phyloP scores from a whole-genome alignment of 768 basidiomycete species.

The Cystofilobasidium capitatum region DNA sequence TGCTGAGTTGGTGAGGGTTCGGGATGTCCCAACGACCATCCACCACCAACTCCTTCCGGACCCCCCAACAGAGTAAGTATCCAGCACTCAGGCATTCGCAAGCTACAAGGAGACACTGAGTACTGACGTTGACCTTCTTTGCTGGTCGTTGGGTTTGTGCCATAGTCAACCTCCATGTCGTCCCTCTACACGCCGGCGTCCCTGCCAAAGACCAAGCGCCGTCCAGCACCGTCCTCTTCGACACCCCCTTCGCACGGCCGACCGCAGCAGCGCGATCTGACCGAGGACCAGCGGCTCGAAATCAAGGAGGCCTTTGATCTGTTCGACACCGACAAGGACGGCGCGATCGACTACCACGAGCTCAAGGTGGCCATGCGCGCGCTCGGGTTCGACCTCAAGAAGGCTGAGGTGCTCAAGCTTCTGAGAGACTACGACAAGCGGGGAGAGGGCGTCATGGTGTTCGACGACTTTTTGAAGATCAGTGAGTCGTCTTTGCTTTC shows the following conservation, averaged over 20 bases:
- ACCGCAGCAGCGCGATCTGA: slow-evolving; percentile 27
- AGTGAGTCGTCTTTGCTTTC: slow-evolving; percentile 48
- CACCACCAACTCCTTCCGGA: neutral
- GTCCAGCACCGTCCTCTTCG: neutral
- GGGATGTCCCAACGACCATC: too few relatives aligned
- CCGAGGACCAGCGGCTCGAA: slow-evolving; percentile 61
- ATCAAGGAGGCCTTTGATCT: slow-evolving; percentile 98
- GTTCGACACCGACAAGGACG: slow-evolving; percentile 98
- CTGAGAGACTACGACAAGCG: slow-evolving; percentile 82
- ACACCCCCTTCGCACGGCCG: neutral
- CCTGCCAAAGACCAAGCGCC: slow-evolving; percentile 14
- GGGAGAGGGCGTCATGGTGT: slow-evolving; percentile 68
- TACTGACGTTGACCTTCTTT: too few relatives aligned
- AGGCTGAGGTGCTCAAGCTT: slow-evolving; percentile 92
- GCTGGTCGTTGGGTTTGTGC: too few relatives aligned
- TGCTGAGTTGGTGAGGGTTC: neutral
- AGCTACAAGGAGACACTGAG: neutral
- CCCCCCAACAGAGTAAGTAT: neutral
- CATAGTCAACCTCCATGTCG: slow-evolving; percentile 1
- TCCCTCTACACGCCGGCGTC: slow-evolving; percentile 16
- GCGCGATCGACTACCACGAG: slow-evolving; percentile 92
- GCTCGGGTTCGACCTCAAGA: slow-evolving; percentile 94
- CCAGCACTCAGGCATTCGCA: neutral
- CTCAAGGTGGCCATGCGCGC: slow-evolving; percentile 98
- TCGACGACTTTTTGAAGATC: slow-evolving; percentile 86